Percentiles rank a stretch among this genome's conserved stretches.
phyloP scores from a whole-genome alignment of 805 yeast species.

The Saccharomycopsis vini region DNA sequence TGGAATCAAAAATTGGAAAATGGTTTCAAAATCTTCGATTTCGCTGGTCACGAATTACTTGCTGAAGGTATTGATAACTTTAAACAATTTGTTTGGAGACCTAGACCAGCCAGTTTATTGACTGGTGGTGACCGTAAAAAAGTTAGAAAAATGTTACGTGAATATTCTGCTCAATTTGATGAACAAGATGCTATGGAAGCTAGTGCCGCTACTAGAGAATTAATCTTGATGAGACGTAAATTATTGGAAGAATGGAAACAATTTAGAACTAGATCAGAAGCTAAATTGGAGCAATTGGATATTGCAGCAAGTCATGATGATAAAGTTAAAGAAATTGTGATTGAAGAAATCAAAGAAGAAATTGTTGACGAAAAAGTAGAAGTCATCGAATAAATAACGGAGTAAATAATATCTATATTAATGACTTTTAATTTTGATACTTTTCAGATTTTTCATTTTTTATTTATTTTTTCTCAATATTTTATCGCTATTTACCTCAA shows the following conservation, averaged over 20 bases:
- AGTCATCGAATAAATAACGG: constrained; percentile 36
- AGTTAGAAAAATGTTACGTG: constrained; percentile 81
- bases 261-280: constrained; percentile 54
- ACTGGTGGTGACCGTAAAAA: constrained; percentile 75
- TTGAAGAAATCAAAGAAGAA: constrained; percentile 75
- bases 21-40: constrained; percentile 82
- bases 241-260: constrained; percentile 77
- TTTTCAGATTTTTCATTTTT: too few relatives aligned
- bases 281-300: constrained; percentile 39
- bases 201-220: constrained; percentile 81
- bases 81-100: constrained; percentile 93
- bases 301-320: constrained; percentile 37
- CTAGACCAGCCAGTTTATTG: constrained; percentile 79
- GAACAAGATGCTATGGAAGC: constrained; percentile 95
- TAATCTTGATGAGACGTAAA: constrained; percentile 75
- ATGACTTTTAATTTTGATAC: too few relatives aligned
- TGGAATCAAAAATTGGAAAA: constrained; percentile 82
- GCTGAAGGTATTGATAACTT: constrained; percentile 76
- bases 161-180: constrained; percentile 87
- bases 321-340: constrained; percentile 47
- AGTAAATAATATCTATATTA: neutral
- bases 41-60: constrained; percentile 67
- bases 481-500: too few relatives aligned
- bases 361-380: constrained; percentile 66
- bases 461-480: too few relatives aligned